These are phyloP conservation scores for Cryptosporidium sp. DNA, from an alignment of 169 alveolate genomes.

Conservation along the genomic window DNA sequence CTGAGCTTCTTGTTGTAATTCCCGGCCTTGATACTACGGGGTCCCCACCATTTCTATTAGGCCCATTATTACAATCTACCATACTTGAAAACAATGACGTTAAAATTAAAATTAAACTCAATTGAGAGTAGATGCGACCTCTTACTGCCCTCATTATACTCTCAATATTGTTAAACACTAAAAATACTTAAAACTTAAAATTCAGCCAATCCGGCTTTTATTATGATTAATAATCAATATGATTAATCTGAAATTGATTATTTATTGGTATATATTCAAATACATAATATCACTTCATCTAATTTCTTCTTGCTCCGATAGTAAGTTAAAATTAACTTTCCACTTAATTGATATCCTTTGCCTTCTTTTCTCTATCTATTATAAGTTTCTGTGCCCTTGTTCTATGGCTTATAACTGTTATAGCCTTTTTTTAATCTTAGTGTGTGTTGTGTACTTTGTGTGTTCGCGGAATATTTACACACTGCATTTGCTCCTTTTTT, in stretches of 20 bases:
- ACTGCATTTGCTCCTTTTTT: constrained; percentile 16
- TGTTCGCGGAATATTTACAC: constrained; percentile 19
- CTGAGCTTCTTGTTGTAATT: constrained; percentile 51
- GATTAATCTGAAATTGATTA: not conserved
- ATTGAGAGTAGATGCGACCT: not conserved
- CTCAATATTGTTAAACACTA: not conserved
- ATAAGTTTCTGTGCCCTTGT: not conserved
- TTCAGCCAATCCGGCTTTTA: not conserved
- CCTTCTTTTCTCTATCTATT: not conserved
- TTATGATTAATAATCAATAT: not conserved
- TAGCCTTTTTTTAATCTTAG: not conserved
- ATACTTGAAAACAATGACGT: not conserved
- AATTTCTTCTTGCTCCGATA: not conserved
- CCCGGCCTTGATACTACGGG: constrained; percentile 46
- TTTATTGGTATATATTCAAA: not conserved
- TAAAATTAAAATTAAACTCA: constrained; percentile 1
- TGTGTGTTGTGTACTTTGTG: constrained; percentile 39
- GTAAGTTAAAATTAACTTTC: not conserved
- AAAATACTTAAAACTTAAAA: not conserved
- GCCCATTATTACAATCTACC: not conserved
- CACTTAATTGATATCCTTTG: not conserved
- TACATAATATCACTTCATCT: constrained; percentile 11
- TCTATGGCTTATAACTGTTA: not conserved
- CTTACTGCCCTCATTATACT: not conserved
- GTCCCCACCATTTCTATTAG: not conserved